Percentiles rank a stretch among this genome's conserved stretches.
These are phyloP conservation scores for Phytophthora pisi DNA, from an alignment of 352 stramenopile species.

Conservation along the genomic window DNA sequence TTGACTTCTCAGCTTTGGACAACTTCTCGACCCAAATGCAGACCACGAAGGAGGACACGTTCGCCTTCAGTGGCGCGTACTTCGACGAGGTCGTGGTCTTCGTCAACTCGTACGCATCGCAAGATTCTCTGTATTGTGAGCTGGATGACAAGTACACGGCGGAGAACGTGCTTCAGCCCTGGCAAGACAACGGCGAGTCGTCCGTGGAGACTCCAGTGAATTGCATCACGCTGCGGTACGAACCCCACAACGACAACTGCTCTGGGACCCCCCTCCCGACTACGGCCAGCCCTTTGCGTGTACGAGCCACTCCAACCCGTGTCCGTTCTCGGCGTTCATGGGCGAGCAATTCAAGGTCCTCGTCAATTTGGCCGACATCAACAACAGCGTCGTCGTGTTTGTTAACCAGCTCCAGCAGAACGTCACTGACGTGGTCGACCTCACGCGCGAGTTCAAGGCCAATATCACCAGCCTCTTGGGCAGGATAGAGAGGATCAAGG, in stretches of 20 bases:
- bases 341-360: slow-evolving; percentile 22
- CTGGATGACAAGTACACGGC: slow-evolving; percentile 36
- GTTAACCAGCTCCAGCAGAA: slow-evolving; percentile 45
- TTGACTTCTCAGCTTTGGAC: slow-evolving; percentile 57
- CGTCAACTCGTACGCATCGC: slow-evolving; percentile 40
- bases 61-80: slow-evolving; percentile 25
- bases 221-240: slow-evolving; percentile 20
- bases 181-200: slow-evolving; percentile 30
- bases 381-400: slow-evolving; percentile 40
- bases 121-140: slow-evolving; percentile 22
- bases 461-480: slow-evolving; percentile 43
- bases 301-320: slow-evolving; percentile 16
- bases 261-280: slow-evolving; percentile 10
- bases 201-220: slow-evolving; percentile 7
- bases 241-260: slow-evolving; percentile 9
- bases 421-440: slow-evolving; percentile 42
- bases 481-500: slow-evolving; percentile 45
- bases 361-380: slow-evolving; percentile 26
- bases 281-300: slow-evolving; percentile 22
- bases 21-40: slow-evolving; percentile 38
- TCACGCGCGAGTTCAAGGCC: slow-evolving; percentile 48
- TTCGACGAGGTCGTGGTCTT: slow-evolving; percentile 23
- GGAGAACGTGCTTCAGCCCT: slow-evolving; percentile 43
- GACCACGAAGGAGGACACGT: slow-evolving; percentile 32
- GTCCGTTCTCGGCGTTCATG: slow-evolving; percentile 27